Conservation (phyloP, 306 rosid genomes). For the Senna tora region DNA sequence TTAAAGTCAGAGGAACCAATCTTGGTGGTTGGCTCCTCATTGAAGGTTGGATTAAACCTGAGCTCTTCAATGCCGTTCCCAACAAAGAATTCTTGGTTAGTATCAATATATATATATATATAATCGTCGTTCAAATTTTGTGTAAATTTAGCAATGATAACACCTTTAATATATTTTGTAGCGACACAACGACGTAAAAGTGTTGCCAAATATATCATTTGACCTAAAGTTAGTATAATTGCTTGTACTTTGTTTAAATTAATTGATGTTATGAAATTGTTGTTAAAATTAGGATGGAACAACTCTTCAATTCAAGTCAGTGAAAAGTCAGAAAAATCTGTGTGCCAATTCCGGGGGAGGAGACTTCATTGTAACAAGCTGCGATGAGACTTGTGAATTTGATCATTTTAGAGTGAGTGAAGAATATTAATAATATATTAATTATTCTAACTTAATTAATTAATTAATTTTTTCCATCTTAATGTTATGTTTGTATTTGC, state of each 20-base stretch:
- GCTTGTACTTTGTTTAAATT: too few species aligned
- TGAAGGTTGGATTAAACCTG: constrained; percentile 92
- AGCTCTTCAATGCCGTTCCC: constrained; percentile 73
- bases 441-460: too few species aligned
- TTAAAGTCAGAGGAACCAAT: constrained; percentile 47
- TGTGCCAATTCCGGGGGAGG: constrained; percentile 76
- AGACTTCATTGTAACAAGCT: constrained; percentile 66
- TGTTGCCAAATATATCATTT: too few species aligned
- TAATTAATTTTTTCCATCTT: too few species aligned
- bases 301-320: constrained; percentile 64
- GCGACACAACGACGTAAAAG: too few species aligned
- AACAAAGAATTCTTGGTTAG: constrained; percentile 74
- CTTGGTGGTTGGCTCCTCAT: constrained; percentile 85
- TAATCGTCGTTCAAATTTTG: too few species aligned
- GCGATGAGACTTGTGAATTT: constrained; percentile 64
- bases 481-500: not conserved
- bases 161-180: too few species aligned
- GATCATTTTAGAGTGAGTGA: constrained; percentile 65
- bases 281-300: constrained; percentile 85
- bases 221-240: too few species aligned
- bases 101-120: too few species aligned
- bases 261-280: too few species aligned
- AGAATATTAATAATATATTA: too few species aligned
- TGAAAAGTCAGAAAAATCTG: constrained; percentile 56
- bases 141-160: too few species aligned